Conservation (phyloP, 1,284 basidiomycete species). For the Xerocomus nothofagi region DNA sequence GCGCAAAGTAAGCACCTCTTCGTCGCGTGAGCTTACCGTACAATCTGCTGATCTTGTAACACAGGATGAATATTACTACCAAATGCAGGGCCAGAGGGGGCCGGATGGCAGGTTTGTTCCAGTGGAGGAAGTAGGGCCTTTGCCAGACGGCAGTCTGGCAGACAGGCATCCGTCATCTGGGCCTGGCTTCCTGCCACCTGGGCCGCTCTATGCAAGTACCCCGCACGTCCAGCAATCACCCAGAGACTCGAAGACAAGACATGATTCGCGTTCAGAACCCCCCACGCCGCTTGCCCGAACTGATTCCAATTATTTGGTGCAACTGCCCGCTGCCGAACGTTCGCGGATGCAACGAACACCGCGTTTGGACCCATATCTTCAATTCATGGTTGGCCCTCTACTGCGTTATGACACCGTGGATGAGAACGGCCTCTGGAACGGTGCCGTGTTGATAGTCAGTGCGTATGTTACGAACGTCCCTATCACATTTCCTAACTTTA, state of each 20-base stretch:
- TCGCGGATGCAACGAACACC: constrained; percentile 55
- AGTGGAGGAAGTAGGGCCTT: constrained; percentile 55
- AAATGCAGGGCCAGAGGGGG: constrained; percentile 40
- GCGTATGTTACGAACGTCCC: constrained; percentile 28
- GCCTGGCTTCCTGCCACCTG: constrained; percentile 39
- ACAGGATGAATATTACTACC: constrained; percentile 45
- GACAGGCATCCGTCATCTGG: constrained; percentile 46
- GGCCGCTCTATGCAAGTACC: constrained; percentile 29
- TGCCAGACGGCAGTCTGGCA: constrained; percentile 51
- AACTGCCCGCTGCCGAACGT: constrained; percentile 63
- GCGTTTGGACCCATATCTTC: constrained; percentile 68
- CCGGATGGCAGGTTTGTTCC: constrained; percentile 53
- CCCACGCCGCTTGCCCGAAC: constrained; percentile 6
- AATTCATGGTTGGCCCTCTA: constrained; percentile 86
- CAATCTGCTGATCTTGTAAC: background rate
- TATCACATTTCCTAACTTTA: background rate
- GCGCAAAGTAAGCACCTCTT: constrained; percentile 38
- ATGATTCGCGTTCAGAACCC: constrained; percentile 13
- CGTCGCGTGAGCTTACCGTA: background rate
- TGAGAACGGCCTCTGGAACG: constrained; percentile 77
- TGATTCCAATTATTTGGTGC: constrained; percentile 42
- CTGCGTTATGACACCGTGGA: constrained; percentile 91
- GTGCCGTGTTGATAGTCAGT: constrained; percentile 85
- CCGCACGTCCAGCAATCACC: constrained; percentile 9
- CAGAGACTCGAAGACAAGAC: constrained; percentile 1